Conservation (phyloP, 1,284 basidiomycete genomes). For the Apiotrichum mycotoxinovorans region DNA sequence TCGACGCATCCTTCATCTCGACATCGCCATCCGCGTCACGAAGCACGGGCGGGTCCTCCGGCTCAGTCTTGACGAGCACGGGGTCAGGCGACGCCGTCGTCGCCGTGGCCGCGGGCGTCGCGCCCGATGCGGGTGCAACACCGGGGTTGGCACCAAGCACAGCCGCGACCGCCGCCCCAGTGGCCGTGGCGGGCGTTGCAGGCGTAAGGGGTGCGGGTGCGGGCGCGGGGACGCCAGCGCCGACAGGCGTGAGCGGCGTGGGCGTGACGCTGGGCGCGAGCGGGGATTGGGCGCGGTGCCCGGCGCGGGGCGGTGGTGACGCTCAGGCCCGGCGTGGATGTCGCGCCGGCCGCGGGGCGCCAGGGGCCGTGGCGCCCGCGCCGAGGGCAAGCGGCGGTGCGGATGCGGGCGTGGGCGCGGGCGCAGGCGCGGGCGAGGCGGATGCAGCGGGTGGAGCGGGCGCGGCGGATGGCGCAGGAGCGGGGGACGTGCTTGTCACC, state of each 20-base stretch:
- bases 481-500: too few relatives aligned
- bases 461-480: background rate
- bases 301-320: background rate
- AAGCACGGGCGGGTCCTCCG: background rate
- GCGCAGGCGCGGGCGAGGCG: background rate
- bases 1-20: too few relatives aligned
- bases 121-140: too few relatives aligned
- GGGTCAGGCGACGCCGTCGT: background rate
- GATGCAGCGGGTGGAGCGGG: slow-evolving; percentile 8
- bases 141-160: too few relatives aligned
- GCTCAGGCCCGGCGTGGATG: background rate
- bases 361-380: slow-evolving; percentile 1
- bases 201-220: background rate
- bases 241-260: background rate
- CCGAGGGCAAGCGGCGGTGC: background rate
- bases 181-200: background rate
- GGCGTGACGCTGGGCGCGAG: background rate
- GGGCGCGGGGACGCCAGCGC: background rate
- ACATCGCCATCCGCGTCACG: too few relatives aligned
- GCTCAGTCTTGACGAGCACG: background rate
- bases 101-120: too few relatives aligned
- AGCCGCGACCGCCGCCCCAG: too few relatives aligned
- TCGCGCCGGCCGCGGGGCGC: background rate
- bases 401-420: background rate
- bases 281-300: background rate